Base-by-base conservation (phyloP, 2,329 filamentous ascomycete genomes). In the Penicillium aurantiogriseum region DNA sequence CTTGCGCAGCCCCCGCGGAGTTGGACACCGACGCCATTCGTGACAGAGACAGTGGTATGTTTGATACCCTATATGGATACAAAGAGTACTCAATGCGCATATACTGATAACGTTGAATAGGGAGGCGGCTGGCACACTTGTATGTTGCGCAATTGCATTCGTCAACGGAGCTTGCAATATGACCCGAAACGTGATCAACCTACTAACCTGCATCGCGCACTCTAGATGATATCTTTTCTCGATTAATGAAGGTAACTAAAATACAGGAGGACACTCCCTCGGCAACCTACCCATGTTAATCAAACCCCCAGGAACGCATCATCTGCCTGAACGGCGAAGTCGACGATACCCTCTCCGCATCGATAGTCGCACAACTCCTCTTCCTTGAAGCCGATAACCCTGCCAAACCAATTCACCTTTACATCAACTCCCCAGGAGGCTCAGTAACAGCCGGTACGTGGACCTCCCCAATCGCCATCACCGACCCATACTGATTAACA, bases 381-480 rank as follows among this genome's bases (percentile, higher is more conserved):
- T 99, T 92, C 84, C 91, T 99, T 75, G 95, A 99, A 81, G 94
- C 93, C 69, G 94, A 99, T 71, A 91, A 91, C 70, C 92, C 93
- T 4, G 87, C 95, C 55, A 97, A 96, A 74, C 90, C 92, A 13
- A 97, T 99, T 64, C 94, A 90, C 51, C 90, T 99, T 74, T 99
- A 99, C 76, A 99, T 99, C 75, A 96, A 99, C 79, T 96, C 91
- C 0, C 93, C 93, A 0, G 94, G 94, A 49, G 94, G 94, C 55
- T 93, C 90, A 42, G 92, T 99, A 40, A 93, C 89, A 60, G 93
- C 94, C 1, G 85, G 84, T 83, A 70, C 40, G 71, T 60, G 19
- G 17, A 45, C 46, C 25, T 7, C 9, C 17, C 21, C 19, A 44
- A 29, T 44, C 15, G 13, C 3, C n/a, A 36, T 25, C 31, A 42